Percentiles rank a stretch among this genome's conserved stretches.
Evolutionary conservation across 2,329 filamentous ascomycete genomes (phyloP).

Genomic region (Ophiostoma montium): DNA sequence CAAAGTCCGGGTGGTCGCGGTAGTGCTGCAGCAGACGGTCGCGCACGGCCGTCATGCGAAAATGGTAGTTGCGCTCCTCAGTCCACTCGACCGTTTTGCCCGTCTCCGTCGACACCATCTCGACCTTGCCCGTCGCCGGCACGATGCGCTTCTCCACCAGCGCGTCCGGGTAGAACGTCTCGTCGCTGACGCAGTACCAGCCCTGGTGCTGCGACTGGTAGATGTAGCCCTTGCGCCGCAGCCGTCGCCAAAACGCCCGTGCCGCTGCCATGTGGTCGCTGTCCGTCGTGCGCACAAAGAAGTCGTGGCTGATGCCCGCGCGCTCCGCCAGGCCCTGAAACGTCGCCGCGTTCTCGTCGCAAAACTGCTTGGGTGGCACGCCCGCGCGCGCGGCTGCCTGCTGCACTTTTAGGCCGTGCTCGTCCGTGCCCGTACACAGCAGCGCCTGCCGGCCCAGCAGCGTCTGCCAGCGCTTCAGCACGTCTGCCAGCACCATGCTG

Average conservation of each 20-base stretch:
- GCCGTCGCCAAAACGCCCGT: slow-evolving; percentile 73
- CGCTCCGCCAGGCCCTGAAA: slow-evolving; percentile 62
- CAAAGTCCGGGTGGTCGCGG: slow-evolving; percentile 58
- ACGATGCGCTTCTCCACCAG: slow-evolving; percentile 61
- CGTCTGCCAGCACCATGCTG: slow-evolving; percentile 79
- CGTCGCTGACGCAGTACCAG: slow-evolving; percentile 95
- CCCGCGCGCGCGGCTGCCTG: slow-evolving; percentile 61
- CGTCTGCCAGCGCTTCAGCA: slow-evolving; percentile 81
- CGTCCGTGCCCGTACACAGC: slow-evolving; percentile 84
- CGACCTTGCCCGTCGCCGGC: slow-evolving; percentile 67
- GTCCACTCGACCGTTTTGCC: slow-evolving; percentile 92
- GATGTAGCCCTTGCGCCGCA: slow-evolving; percentile 62
- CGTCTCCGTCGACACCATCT: slow-evolving; percentile 73
- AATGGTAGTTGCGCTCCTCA: slow-evolving; percentile 88
- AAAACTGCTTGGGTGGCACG: slow-evolving; percentile 68
- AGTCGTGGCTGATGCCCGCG: slow-evolving; percentile 60
- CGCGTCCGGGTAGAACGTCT: slow-evolving; percentile 81
- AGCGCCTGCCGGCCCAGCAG: slow-evolving; percentile 49
- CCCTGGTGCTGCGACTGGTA: slow-evolving; percentile 80
- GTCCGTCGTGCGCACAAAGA: slow-evolving; percentile 90
- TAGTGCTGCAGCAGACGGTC: slow-evolving; percentile 74
- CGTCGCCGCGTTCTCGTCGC: slow-evolving; percentile 66
- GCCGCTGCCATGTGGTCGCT: slow-evolving; percentile 69
- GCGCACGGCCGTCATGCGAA: slow-evolving; percentile 70
- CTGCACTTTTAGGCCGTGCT: slow-evolving; percentile 97